Conservation (phyloP, 2,329 filamentous ascomycete species). For the Apiospora kogelbergensis region DNA sequence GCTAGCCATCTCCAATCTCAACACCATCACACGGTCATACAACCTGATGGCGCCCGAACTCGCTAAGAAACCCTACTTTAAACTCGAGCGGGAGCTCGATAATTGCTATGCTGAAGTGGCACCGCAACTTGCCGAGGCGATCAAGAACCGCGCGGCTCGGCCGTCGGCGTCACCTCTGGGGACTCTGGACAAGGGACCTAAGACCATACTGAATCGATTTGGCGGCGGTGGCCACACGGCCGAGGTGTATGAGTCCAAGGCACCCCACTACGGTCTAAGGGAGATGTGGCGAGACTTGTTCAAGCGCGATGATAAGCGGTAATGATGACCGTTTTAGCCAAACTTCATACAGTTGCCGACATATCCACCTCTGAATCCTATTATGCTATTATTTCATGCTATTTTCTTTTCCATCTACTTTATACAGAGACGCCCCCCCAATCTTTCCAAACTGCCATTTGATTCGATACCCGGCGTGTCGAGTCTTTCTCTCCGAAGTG, state of each 20-base stretch:
- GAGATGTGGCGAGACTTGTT: conserved; percentile 88
- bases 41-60: conserved; percentile 92
- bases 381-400: background rate
- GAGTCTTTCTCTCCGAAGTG: background rate
- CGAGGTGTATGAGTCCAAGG: conserved; percentile 71
- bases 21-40: conserved; percentile 79
- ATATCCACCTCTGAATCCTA: background rate
- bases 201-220: conserved; percentile 63
- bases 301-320: conserved; percentile 3
- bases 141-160: conserved; percentile 64
- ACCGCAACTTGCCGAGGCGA: conserved; percentile 69
- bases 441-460: background rate
- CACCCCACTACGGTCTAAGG: conserved; percentile 78
- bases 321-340: background rate
- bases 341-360: background rate
- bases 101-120: conserved; percentile 86
- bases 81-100: conserved; percentile 76
- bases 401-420: background rate
- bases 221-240: conserved; percentile 48
- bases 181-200: conserved; percentile 37
- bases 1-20: conserved; percentile 75
- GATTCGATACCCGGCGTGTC: background rate
- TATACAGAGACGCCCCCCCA: too few relatives aligned
- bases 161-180: conserved; percentile 42
- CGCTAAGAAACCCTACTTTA: conserved; percentile 91